Conservation (phyloP, 2,329 filamentous ascomycete genomes). For the Cryphonectria nitschkei region DNA sequence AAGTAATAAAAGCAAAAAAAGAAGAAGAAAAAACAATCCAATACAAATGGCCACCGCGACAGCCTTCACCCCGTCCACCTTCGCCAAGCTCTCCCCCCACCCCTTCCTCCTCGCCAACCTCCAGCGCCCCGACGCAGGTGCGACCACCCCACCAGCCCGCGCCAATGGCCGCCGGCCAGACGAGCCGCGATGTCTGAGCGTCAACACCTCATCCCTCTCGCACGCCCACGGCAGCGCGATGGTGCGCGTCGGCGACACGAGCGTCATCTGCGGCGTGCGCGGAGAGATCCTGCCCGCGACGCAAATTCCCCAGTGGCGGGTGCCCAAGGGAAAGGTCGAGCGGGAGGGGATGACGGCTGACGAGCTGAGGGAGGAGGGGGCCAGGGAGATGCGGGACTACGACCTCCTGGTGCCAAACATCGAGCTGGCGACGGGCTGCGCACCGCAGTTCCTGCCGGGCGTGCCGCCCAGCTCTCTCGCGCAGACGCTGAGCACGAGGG, state of each 20-base stretch:
- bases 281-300: slow-evolving; percentile 79
- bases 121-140: slow-evolving; percentile 44
- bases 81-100: slow-evolving; percentile 86
- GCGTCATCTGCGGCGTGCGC: slow-evolving; percentile 90
- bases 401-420: slow-evolving; percentile 91
- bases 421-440: slow-evolving; percentile 87
- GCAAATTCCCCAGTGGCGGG: slow-evolving; percentile 71
- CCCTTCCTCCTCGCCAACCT: slow-evolving; percentile 91
- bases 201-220: slow-evolving; percentile 83
- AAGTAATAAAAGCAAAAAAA: too few relatives aligned
- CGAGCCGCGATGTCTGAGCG: slow-evolving; percentile 71
- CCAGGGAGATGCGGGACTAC: slow-evolving; percentile 59
- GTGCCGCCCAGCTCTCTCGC: slow-evolving; percentile 78
- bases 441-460: slow-evolving; percentile 82
- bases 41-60: slow-evolving; percentile 41
- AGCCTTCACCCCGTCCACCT: slow-evolving; percentile 66
- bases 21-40: not conserved
- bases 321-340: slow-evolving; percentile 27
- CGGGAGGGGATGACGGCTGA: slow-evolving; percentile 31
- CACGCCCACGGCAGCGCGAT: slow-evolving; percentile 91
- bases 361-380: slow-evolving; percentile 35
- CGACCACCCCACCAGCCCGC: slow-evolving; percentile 57
- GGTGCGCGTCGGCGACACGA: slow-evolving; percentile 85
- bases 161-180: slow-evolving; percentile 78
- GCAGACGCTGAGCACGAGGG: slow-evolving; percentile 80